A percentile compares a stretch with the other conserved stretches of the same genome.
Conservation (phyloP, 148 eudicot species). For the Fagopyrum tataricum region DNA sequence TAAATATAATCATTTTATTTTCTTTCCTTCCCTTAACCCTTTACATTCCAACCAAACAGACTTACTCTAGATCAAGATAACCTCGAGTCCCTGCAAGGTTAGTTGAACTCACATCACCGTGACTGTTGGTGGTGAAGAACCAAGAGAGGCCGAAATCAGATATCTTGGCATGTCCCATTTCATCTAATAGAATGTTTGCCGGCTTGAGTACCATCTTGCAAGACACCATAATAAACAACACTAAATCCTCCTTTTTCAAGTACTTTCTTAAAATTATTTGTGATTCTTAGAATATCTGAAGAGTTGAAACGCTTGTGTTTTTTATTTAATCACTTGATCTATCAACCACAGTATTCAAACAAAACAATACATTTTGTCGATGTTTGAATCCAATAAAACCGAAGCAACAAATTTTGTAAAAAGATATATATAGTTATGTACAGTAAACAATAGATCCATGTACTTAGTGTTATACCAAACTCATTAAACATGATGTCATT, state of each 20-base stretch:
- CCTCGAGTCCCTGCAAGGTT: slow-evolving; percentile 32
- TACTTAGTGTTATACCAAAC: no score
- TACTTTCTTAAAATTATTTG: slow-evolving; percentile 14
- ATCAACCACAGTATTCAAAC: neutral
- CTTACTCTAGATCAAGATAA: slow-evolving; percentile 46
- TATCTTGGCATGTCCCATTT: slow-evolving; percentile 27
- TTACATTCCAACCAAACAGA: no score
- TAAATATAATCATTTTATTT: neutral
- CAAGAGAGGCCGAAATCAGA: slow-evolving; percentile 37
- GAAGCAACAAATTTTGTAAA: no score
- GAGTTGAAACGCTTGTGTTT: neutral
- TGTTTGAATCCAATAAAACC: no score
- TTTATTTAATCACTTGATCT: neutral
- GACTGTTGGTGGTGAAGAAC: slow-evolving; percentile 19
- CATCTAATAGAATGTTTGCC: slow-evolving; percentile 32
- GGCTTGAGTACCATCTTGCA: slow-evolving; percentile 21
- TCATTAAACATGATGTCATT: no score
- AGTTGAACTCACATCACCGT: slow-evolving; percentile 21
- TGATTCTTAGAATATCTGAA: slow-evolving; percentile 2
- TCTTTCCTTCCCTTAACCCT: neutral
- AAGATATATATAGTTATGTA: no score
- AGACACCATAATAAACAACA: slow-evolving; percentile 15
- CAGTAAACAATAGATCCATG: no score
- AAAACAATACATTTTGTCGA: no score
- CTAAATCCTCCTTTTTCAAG: slow-evolving; percentile 24